phyloP scores from a whole-genome alignment of 164 flowering plant species.

The Aristolochia contorta region DNA sequence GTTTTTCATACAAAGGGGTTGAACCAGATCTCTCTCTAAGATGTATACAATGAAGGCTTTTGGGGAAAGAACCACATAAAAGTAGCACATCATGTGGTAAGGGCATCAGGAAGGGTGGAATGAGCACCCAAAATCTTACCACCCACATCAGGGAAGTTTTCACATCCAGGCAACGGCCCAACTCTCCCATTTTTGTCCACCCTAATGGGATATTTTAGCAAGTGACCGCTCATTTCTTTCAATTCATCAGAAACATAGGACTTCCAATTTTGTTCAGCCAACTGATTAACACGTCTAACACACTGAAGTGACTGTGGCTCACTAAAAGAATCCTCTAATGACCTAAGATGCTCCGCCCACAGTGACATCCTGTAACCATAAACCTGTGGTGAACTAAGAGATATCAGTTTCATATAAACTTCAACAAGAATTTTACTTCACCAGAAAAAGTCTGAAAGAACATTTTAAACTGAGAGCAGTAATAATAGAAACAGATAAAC shows the following conservation, averaged over 20 bases:
- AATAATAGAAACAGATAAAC: too few species aligned
- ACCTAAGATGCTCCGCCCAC: constrained; percentile 66
- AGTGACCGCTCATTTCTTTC: constrained; percentile 43
- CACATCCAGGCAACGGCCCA: constrained; percentile 38
- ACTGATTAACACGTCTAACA: constrained; percentile 32
- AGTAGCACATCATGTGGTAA: constrained; percentile 38
- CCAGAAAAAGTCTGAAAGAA: too few species aligned
- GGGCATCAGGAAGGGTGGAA: constrained; percentile 60
- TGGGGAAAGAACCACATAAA: too few species aligned
- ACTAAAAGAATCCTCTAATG: constrained; percentile 31
- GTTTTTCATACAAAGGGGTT: too few species aligned
- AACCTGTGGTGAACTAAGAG: constrained; percentile 29
- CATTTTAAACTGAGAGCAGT: too few species aligned
- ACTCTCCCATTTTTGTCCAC: constrained; percentile 42
- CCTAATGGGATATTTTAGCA: constrained; percentile 52
- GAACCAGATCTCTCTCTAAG: too few species aligned
- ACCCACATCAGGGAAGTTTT: constrained; percentile 73
- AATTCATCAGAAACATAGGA: constrained; percentile 24
- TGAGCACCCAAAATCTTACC: constrained; percentile 69
- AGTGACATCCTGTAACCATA: constrained; percentile 76
- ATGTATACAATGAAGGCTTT: too few species aligned
- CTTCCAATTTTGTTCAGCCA: constrained; percentile 48
- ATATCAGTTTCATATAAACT: neutral
- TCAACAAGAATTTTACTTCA: neutral
- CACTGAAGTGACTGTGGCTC: constrained; percentile 42